Evolutionary conservation across 1,139 yeast species (phyloP), one percentile per base, ranked within the genome.

Genomic region (Diutina mesorugosa): DNA sequence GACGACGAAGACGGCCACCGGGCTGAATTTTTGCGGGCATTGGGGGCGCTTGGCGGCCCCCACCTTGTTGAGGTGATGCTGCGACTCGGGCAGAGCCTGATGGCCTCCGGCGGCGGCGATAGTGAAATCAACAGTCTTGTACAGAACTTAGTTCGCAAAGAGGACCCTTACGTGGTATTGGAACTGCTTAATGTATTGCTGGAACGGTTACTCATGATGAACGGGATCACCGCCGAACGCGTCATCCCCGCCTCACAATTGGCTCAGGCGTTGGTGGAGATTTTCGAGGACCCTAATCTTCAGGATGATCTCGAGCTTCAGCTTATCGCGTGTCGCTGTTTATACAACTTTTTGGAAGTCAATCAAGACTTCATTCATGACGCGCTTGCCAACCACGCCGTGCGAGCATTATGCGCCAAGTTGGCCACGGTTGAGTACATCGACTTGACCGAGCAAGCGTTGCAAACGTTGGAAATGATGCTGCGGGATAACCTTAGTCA

Each of bases 401-500:
- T 90, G 12, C n/a, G 45, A 6, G 53, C 53, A 12, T 21, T 50
- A 8, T 50, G 53, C 14, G 12, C 10, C 9, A 50, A 50, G 28
- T 30, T 50, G 14, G 45, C 28, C 9, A 12, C 41, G 12, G 53
- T 50, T 8, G 84, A 83, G 50, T 90, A 82, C 66, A 91, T 93
- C 57, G 99, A 93, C 67, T 74, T 93, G 58, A 95, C 97, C 0
- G 99, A 93, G 67, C 97, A 91, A 68, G 91, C 93, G 0, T 71
- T 93, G 52, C 91, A 86, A 62, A 84, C 95, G 0, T 70, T 87
- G 57, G 91, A 86, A 66, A 76, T 82, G 70, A 80, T 87, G 12
- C 83, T 90, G 1, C 71, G 84, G 58, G 78, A 79, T 51, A 74
- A 79, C 8, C 79, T 84, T 1, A 62, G 78, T 8, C 80, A 75